Base-by-base conservation (phyloP, 148 eudicot genomes). In the Persicaria tinctoria region DNA sequence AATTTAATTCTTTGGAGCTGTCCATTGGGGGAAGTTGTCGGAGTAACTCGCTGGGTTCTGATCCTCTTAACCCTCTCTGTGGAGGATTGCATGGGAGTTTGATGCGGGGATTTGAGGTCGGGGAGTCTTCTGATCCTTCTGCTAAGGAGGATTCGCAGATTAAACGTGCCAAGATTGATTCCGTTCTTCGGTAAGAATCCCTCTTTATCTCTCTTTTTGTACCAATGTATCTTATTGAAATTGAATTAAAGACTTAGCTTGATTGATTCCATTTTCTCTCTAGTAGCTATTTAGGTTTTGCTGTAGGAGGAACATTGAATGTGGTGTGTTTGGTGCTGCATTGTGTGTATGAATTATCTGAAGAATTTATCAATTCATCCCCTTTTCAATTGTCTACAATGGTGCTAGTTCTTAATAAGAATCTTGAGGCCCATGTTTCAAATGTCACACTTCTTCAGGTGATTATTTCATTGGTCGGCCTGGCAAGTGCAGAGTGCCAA, bases 111-210 rank as follows among this genome's bases (percentile, higher is more conserved):
- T 77, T 79, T 85, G 84, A 83, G 76, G 72, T 76, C 81, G 83
- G 83, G 81, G 88, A 77, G 75, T 47, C 83, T 1, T 81, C 82
- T 47, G 78, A 46, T 2, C 59, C 81, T 10, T 78, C 80, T 50
- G 74, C 72, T 9, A 4, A 45, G 44, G 80, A 60, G 8, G 59
- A 77, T 46, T 86, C 77, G 47, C 88, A 87, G 73, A 83, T 75
- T 79, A 94, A 94, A 85, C 93, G 97, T 46, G 88, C 96, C n/a
- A 94, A 91, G 83, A 50, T 84, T 55, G 80, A 78, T 51, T 75
- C 51, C n/a, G 56, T 59, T 63, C 70, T 64, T 32, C 55, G 64
- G 87, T 84, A 78, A 75, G 82, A 50, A 44, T 46, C 51, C 70
- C 72, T 63, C 51, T 13, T 73, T 44, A 18, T 14, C 54, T 38